Conservation (phyloP, 768 basidiomycete genomes). For the Dentipellis sp. region DNA sequence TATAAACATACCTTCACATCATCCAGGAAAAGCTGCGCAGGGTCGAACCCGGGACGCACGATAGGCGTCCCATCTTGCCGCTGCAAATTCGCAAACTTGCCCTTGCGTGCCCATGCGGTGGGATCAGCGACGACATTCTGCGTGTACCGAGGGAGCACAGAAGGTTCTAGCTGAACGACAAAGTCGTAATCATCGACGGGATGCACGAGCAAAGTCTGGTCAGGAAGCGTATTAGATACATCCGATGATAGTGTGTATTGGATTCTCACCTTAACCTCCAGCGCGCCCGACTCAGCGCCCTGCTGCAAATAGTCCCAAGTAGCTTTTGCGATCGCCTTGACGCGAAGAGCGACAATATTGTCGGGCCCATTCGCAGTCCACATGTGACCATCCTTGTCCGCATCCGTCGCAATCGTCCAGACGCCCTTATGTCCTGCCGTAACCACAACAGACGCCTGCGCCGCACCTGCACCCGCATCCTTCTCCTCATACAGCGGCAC, state of each 20-base stretch:
- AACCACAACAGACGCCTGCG: slow-evolving; percentile 18
- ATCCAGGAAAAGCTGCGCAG: slow-evolving; percentile 50
- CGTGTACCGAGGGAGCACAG: slow-evolving; percentile 58
- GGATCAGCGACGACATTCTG: slow-evolving; percentile 56
- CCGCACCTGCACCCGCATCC: slow-evolving; percentile 9
- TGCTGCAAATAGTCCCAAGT: slow-evolving; percentile 49
- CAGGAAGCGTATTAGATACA: not conserved
- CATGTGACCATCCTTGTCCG: slow-evolving; percentile 61
- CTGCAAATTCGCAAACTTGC: slow-evolving; percentile 36
- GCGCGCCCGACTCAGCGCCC: slow-evolving; percentile 35
- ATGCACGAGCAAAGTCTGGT: slow-evolving; percentile 76
- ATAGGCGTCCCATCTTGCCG: slow-evolving; percentile 16
- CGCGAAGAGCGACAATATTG: slow-evolving; percentile 61
- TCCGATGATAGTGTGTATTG: not conserved
- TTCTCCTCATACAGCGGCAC: slow-evolving; percentile 62
- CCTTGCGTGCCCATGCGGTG: slow-evolving; percentile 34
- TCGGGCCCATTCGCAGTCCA: slow-evolving; percentile 72
- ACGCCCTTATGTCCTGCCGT: slow-evolving; percentile 38
- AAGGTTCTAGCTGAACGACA: slow-evolving; percentile 62
- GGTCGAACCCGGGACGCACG: slow-evolving; percentile 71
- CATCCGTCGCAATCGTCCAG: slow-evolving; percentile 75
- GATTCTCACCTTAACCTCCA: slow-evolving; percentile 50
- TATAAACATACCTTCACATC: slow-evolving; percentile 59
- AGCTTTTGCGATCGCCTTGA: slow-evolving; percentile 67
- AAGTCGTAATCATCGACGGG: slow-evolving; percentile 83